These are phyloP conservation scores for Naganishia randhawae DNA, from an alignment of 768 basidiomycete species.

Conservation along the genomic window DNA sequence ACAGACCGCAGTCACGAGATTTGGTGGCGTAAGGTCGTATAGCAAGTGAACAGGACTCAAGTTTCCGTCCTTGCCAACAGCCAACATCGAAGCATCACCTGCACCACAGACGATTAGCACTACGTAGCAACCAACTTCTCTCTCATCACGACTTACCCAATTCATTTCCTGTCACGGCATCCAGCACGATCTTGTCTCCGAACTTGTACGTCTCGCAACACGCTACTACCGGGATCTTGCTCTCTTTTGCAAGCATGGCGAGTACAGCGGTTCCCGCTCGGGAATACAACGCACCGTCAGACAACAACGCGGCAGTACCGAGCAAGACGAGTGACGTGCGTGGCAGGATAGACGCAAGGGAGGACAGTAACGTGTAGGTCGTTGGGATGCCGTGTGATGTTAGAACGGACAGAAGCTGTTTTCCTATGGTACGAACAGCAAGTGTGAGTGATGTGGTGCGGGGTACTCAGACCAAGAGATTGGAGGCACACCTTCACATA, in stretches of 20 bases:
- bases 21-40: slow-evolving; percentile 90
- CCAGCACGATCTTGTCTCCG: slow-evolving; percentile 83
- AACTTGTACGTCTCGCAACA: slow-evolving; percentile 99
- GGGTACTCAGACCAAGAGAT: neutral
- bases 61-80: slow-evolving; percentile 3
- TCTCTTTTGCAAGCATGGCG: slow-evolving; percentile 88
- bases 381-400: slow-evolving; percentile 70
- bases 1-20: slow-evolving; percentile 88
- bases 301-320: slow-evolving; percentile 89
- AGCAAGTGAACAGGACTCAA: slow-evolving; percentile 79
- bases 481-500: slow-evolving; percentile 68
- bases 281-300: slow-evolving; percentile 90
- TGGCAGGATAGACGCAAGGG: slow-evolving; percentile 59
- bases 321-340: slow-evolving; percentile 80
- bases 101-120: neutral
- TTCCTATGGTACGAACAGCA: slow-evolving; percentile 58
- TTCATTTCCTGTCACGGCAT: slow-evolving; percentile 94
- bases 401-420: slow-evolving; percentile 67
- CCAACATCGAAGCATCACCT: slow-evolving; percentile 22
- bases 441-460: neutral
- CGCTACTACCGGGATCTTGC: slow-evolving; percentile 86
- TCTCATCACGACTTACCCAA: slow-evolving; percentile 65
- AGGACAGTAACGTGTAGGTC: slow-evolving; percentile 86
- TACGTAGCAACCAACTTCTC: neutral
- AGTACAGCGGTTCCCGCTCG: slow-evolving; percentile 93